Percentiles rank a stretch among this genome's conserved stretches.
These are phyloP conservation scores for Venturia effusa DNA, from an alignment of 2,329 filamentous ascomycete species.

Conservation along the genomic window DNA sequence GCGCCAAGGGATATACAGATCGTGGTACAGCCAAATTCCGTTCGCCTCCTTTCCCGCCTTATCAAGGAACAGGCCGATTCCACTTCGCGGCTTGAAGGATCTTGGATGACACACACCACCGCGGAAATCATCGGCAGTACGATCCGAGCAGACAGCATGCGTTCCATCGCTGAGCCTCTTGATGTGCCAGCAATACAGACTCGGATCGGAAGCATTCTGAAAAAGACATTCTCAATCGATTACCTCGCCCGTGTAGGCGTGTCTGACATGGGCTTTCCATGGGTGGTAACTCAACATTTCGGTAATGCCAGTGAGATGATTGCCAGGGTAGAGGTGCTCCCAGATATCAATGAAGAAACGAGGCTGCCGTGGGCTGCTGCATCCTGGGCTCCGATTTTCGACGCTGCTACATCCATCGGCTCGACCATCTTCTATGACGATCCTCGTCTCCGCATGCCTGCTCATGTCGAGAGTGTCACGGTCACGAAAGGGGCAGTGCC, in stretches of 20 bases:
- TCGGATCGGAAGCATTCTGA: neutral
- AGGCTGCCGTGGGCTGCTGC: neutral
- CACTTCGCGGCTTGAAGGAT: neutral
- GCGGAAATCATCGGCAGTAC: neutral
- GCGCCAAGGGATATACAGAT: neutral
- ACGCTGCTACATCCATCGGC: constrained; percentile 33
- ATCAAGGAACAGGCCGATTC: neutral
- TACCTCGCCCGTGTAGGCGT: neutral
- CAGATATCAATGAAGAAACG: neutral
- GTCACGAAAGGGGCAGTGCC: constrained; percentile 15
- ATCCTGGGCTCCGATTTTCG: constrained; percentile 30
- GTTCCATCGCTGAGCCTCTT: neutral
- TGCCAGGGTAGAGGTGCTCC: neutral
- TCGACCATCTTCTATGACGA: constrained; percentile 30
- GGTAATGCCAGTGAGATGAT: neutral
- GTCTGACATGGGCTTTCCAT: neutral
- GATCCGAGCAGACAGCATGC: neutral
- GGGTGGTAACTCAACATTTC: neutral
- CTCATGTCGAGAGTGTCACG: constrained; percentile 21
- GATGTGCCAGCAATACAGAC: neutral
- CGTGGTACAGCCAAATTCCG: neutral
- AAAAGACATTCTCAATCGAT: neutral
- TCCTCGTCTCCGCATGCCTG: constrained; percentile 28
- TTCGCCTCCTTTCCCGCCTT: neutral
- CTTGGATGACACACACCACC: neutral